Percentiles rank a stretch among this genome's conserved stretches.
These are phyloP conservation scores for Fusarium aywerte DNA, from an alignment of 2,329 filamentous ascomycete genomes.

Conservation along the genomic window DNA sequence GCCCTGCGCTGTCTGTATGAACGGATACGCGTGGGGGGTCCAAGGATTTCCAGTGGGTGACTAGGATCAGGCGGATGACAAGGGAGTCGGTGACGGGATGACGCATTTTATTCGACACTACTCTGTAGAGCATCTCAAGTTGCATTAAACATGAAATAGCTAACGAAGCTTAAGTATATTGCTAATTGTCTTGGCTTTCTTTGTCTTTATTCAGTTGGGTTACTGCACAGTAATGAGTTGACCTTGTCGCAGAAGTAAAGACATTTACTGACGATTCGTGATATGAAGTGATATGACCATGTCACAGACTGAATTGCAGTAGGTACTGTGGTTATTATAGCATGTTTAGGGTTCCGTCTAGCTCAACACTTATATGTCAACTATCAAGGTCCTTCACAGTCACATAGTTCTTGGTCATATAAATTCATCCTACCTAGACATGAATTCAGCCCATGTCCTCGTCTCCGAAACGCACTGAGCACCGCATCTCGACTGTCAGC, in stretches of 20 bases:
- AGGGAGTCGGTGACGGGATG: constrained; percentile 38
- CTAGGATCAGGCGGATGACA: constrained; percentile 27
- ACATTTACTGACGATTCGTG: not conserved
- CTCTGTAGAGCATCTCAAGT: not conserved
- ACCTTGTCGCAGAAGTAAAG: not conserved
- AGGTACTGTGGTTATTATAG: too few species aligned
- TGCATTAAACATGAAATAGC: not conserved
- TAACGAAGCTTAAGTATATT: not conserved
- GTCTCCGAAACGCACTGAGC: constrained; percentile 24
- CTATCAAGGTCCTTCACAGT: not conserved
- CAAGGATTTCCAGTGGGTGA: constrained; percentile 33
- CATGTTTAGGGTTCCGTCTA: too few species aligned
- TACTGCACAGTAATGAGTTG: not conserved
- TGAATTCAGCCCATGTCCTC: constrained; percentile 5
- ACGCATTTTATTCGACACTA: constrained; percentile 5
- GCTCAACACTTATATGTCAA: too few species aligned
- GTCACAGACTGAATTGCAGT: not conserved
- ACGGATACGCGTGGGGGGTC: constrained; percentile 29
- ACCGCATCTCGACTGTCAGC: constrained; percentile 4
- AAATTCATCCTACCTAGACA: not conserved
- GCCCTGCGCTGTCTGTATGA: constrained; percentile 16
- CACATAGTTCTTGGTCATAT: not conserved
- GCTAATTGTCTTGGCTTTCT: not conserved
- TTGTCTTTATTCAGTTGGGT: not conserved
- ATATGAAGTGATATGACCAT: not conserved